Conservation (phyloP, 805 yeast species). For the Metschnikowia aberdeeniae region DNA sequence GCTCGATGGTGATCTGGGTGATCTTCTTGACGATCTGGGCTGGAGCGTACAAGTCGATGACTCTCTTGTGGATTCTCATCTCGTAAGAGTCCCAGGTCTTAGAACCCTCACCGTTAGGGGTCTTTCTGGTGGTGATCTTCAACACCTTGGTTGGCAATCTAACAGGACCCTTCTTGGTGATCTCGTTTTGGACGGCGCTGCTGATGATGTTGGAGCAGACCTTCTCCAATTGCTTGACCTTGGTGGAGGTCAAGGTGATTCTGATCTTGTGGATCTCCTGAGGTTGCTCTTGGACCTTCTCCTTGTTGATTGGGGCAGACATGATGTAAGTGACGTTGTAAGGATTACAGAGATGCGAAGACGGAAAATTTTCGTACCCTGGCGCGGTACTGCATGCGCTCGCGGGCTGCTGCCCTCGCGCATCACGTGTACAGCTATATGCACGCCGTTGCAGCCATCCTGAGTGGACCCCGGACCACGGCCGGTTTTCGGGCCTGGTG, state of each 20-base stretch:
- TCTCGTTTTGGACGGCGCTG: conserved; percentile 79
- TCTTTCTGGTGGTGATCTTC: conserved; percentile 98
- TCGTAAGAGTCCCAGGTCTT: conserved; percentile 99
- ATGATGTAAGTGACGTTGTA: conserved; percentile 44
- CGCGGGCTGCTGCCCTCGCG: conserved; percentile 12
- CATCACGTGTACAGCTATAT: not conserved
- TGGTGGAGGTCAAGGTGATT: conserved; percentile 98
- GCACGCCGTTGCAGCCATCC: not conserved
- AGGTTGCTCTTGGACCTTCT: conserved; percentile 81
- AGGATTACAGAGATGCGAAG: conserved; percentile 12
- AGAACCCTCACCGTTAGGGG: conserved; percentile 99
- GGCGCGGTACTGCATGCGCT: conserved; percentile 2
- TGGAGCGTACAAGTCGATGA: conserved; percentile 97
- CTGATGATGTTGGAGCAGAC: conserved; percentile 86
- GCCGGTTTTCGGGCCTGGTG: no score
- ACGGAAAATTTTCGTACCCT: conserved; percentile 14
- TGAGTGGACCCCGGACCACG: no score
- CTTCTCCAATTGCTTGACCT: conserved; percentile 96
- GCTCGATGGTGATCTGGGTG: conserved; percentile 97
- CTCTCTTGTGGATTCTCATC: conserved; percentile 99
- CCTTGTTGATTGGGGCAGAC: conserved; percentile 79
- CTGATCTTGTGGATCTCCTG: conserved; percentile 93
- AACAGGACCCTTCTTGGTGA: conserved; percentile 97
- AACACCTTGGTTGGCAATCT: conserved; percentile 99
- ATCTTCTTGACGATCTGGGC: conserved; percentile 88